Evolutionary conservation across 345 rosid species (phyloP), one percentile per base, ranked within the genome.

Genomic region (Excoecaria agallocha): DNA sequence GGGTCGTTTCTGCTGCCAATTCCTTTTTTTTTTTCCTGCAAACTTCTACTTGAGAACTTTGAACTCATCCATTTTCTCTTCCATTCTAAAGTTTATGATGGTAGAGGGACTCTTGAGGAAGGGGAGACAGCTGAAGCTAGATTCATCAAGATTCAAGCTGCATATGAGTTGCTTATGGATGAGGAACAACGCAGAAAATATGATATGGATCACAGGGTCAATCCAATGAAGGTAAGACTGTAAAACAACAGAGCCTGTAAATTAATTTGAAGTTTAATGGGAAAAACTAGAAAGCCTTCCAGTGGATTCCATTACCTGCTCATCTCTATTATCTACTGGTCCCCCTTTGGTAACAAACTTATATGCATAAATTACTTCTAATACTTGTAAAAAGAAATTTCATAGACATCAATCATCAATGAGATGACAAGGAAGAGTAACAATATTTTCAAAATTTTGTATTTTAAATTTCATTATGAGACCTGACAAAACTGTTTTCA

Each of bases 121-220:
- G 99, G 97, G 77, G 99, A 92, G 80, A 89, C 98, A 24, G 94
- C 99, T 66, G 99, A 92, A 90, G 78, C 87, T 70, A 91, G 97
- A 83, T 95, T 95, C 88, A 95, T 95, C 68, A 95, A 91, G 89
- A 92, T 95, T 81, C 99, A 95, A 76, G 99, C 97, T 55, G 99
- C 99, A 30, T 95, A 95, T 61, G 99, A 95, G 84, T 77, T 95
- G 85, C 96, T 95, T 17, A 80, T 91, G 85, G 97, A 92, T 79
- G 86, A 73, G 35, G 98, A 90, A 20, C 87, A 86, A 73, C 84
- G 89, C 67, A 83, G 85, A 77, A 87, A 89, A 52, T 94, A 94
- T 24, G 99, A 94, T 78, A 81, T 73, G 85, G 98, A 92, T 76
- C 88, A 91, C 78, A 79, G 91, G 68, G 92, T 86, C 58, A 92